phyloP scores from a whole-genome alignment of 129 eudicot species.

The Flaveria robusta region DNA sequence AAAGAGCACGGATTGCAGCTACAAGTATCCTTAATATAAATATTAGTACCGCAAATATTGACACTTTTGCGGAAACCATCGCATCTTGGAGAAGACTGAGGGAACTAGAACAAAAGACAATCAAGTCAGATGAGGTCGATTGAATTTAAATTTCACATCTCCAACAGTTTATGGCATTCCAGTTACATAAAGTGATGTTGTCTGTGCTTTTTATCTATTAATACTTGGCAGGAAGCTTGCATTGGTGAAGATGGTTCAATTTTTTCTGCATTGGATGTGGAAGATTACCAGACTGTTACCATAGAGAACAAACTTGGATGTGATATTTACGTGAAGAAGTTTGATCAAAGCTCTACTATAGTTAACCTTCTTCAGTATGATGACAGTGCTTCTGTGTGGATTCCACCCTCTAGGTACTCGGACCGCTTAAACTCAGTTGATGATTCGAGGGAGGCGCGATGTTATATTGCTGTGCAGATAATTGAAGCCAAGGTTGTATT shows the following conservation, averaged over 20 bases:
- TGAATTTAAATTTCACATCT: slow-evolving; percentile 8
- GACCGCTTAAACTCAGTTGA: slow-evolving; percentile 75
- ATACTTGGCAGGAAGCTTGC: slow-evolving; percentile 56
- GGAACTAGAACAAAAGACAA: slow-evolving; percentile 89
- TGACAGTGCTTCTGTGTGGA: slow-evolving; percentile 61
- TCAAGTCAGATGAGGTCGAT: slow-evolving; percentile 68
- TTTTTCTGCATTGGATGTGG: slow-evolving; percentile 84
- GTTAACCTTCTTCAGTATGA: slow-evolving; percentile 49
- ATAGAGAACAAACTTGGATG: slow-evolving; percentile 95
- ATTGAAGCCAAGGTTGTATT: slow-evolving; percentile 78
- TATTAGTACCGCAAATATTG: slow-evolving; percentile 86
- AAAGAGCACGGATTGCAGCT: slow-evolving; percentile 84
- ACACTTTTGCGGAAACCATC: slow-evolving; percentile 64
- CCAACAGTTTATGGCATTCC: background rate
- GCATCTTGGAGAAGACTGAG: slow-evolving; percentile 85
- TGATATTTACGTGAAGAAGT: slow-evolving; percentile 70
- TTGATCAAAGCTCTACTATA: slow-evolving; percentile 48
- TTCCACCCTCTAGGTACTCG: slow-evolving; percentile 87
- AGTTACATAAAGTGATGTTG: slow-evolving; percentile 17
- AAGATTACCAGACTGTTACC: slow-evolving; percentile 72
- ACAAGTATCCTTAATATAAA: slow-evolving; percentile 80
- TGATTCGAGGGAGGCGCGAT: slow-evolving; percentile 75
- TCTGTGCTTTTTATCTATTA: slow-evolving; percentile 6
- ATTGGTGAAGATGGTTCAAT: slow-evolving; percentile 48
- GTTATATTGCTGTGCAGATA: slow-evolving; percentile 75